Conservation (phyloP, 495 filamentous ascomycete genomes). For the Penicillium lagena region DNA sequence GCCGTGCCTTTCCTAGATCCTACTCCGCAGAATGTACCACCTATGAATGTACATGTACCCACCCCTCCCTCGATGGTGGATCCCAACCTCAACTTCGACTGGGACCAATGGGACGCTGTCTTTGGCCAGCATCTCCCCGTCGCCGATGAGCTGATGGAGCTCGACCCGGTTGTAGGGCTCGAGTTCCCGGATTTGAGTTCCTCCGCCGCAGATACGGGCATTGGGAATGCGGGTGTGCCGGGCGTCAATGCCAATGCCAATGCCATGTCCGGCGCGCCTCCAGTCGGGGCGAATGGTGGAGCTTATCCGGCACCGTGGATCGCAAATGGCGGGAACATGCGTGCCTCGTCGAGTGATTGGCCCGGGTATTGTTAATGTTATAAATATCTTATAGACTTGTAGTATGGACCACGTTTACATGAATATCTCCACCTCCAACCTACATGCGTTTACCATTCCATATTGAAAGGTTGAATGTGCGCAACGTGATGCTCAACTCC, state of each 20-base stretch:
- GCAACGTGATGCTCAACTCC: too few species aligned
- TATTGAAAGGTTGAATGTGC: too few species aligned
- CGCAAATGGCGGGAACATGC: neutral
- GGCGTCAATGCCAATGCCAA: neutral
- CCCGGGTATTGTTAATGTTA: constrained; percentile 5
- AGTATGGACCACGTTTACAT: too few species aligned
- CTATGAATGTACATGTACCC: constrained; percentile 19
- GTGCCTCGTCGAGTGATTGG: constrained; percentile 9
- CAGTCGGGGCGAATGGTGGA: neutral
- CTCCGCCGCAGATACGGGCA: neutral
- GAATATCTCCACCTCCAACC: too few species aligned
- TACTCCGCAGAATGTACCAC: constrained; percentile 11
- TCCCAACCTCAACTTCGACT: constrained; percentile 41
- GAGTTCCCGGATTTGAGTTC: constrained; percentile 27
- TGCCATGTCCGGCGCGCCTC: neutral
- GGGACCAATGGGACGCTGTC: constrained; percentile 47
- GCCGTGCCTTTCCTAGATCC: constrained; percentile 18
- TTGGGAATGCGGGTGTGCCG: neutral
- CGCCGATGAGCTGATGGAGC: constrained; percentile 39
- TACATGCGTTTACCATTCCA: too few species aligned
- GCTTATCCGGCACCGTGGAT: constrained; percentile 5
- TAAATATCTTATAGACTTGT: neutral
- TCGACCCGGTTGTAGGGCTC: constrained; percentile 34
- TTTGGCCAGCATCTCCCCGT: constrained; percentile 43
- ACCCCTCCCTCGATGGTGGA: constrained; percentile 41